Conservation (phyloP, 1,139 yeast species). For the Arxiozyma slooffiae region DNA sequence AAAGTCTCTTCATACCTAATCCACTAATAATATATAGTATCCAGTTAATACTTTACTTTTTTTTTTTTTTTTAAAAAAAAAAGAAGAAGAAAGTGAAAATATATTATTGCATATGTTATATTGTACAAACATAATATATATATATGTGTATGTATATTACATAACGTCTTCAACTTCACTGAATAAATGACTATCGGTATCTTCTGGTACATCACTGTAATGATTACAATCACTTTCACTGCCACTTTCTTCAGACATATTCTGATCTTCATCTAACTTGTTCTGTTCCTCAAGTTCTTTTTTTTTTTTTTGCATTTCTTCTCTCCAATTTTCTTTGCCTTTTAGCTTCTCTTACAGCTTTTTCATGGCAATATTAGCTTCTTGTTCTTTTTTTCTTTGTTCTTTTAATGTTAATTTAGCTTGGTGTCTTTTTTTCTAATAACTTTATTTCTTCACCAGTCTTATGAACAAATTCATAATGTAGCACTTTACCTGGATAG, state of each 20-base stretch:
- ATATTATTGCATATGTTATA: background rate
- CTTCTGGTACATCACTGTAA: conserved; percentile 35
- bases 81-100: background rate
- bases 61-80: too few species aligned
- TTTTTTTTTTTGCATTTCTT: conserved; percentile 35
- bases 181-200: conserved; percentile 35
- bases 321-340: conserved; percentile 62
- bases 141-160: background rate
- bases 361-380: conserved; percentile 68
- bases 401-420: conserved; percentile 53
- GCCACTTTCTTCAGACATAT: conserved; percentile 8
- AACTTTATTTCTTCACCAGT: conserved; percentile 48
- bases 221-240: conserved; percentile 20
- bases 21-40: too few species aligned
- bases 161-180: conserved; percentile 32
- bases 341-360: conserved; percentile 62
- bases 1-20: background rate
- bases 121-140: background rate
- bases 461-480: conserved; percentile 64
- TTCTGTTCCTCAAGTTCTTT: conserved; percentile 24
- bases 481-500: conserved; percentile 75
- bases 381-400: conserved; percentile 68
- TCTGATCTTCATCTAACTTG: conserved; percentile 17
- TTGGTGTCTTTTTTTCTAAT: conserved; percentile 60
- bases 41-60: background rate